Evolutionary conservation across 352 stramenopile genomes (phyloP).

Genomic region (Globisporangium recalcitrans): DNA sequence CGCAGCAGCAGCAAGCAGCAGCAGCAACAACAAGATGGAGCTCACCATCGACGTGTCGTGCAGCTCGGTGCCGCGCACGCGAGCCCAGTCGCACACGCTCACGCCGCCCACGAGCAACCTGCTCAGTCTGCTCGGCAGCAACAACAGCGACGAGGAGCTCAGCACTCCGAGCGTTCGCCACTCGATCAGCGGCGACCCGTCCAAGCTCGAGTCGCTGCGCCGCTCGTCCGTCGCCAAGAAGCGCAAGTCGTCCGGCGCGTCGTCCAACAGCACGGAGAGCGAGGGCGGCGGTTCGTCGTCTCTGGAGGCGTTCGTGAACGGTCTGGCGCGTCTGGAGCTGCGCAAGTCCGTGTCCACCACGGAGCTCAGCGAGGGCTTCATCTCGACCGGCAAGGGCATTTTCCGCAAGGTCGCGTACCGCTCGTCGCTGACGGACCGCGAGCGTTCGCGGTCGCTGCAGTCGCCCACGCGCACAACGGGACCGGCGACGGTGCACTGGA

Average conservation of each 20-base stretch:
- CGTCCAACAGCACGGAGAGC: conserved; percentile 38
- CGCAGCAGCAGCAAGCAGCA: conserved; percentile 9
- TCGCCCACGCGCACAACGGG: conserved; percentile 26
- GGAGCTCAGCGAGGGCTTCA: conserved; percentile 73
- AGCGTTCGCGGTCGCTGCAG: conserved; percentile 32
- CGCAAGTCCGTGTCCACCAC: conserved; percentile 41
- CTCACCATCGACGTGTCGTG: conserved; percentile 17
- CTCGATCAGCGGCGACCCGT: conserved; percentile 2
- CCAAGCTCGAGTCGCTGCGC: conserved; percentile 14
- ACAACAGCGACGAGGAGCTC: conserved; percentile 10
- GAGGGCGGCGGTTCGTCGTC: conserved; percentile 28
- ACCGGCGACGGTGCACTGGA: conserved; percentile 24
- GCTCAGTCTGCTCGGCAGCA: not conserved
- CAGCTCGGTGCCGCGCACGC: conserved; percentile 11
- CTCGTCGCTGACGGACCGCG: conserved; percentile 31
- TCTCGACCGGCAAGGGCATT: conserved; percentile 84
- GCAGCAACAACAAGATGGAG: conserved; percentile 9
- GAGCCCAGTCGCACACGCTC: conserved; percentile 13
- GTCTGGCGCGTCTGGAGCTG: conserved; percentile 42
- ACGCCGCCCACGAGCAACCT: not conserved
- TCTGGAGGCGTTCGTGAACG: conserved; percentile 32
- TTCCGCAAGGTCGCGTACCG: conserved; percentile 79
- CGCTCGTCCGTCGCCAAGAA: conserved; percentile 20
- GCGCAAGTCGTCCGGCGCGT: conserved; percentile 51
- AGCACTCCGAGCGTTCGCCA: not conserved